phyloP scores from a whole-genome alignment of 345 rosid genomes.

The Noccaea caerulescens region DNA sequence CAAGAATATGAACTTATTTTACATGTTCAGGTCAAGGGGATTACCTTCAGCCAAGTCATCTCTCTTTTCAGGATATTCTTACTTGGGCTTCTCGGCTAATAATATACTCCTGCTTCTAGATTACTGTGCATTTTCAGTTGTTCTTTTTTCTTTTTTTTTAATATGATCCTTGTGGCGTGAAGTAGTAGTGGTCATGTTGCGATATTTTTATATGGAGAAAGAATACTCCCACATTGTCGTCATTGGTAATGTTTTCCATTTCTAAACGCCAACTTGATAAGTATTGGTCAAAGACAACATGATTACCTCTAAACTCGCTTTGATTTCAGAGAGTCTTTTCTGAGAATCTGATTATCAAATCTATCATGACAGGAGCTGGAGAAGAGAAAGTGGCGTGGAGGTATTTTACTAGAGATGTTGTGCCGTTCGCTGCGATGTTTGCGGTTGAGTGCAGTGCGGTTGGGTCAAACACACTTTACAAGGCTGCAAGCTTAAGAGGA shows the following conservation, averaged over 20 bases:
- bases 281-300: neutral
- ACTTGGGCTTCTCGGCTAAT: neutral
- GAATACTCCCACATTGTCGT: neutral
- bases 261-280: neutral
- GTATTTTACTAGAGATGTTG: slow-evolving; percentile 6
- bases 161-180: neutral
- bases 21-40: slow-evolving; percentile 33
- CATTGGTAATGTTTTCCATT: too few species aligned
- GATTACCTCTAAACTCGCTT: neutral
- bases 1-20: slow-evolving; percentile 4
- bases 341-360: neutral
- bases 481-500: slow-evolving; percentile 47
- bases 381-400: slow-evolving; percentile 25
- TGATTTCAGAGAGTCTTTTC: neutral
- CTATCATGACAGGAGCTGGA: slow-evolving; percentile 6
- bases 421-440: slow-evolving; percentile 46
- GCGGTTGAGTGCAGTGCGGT: slow-evolving; percentile 36
- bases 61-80: slow-evolving; percentile 25
- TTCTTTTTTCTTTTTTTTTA: neutral
- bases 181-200: neutral
- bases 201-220: neutral
- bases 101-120: neutral
- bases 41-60: slow-evolving; percentile 33
- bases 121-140: neutral
- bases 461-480: slow-evolving; percentile 42